phyloP scores from a whole-genome alignment of 352 stramenopile species.

The Pythium volutum region DNA sequence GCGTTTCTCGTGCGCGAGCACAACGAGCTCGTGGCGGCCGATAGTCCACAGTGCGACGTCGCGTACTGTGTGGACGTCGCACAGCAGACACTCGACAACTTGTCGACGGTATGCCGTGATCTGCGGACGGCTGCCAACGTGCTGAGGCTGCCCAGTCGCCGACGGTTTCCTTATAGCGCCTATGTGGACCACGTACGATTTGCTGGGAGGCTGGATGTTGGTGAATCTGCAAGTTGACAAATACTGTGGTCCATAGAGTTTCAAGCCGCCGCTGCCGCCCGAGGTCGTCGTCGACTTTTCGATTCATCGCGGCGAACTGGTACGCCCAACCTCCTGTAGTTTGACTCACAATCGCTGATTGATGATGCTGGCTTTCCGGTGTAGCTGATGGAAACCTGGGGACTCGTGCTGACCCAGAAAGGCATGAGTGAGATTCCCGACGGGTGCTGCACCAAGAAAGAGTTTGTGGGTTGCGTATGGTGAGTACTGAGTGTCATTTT shows the following conservation, averaged over 20 bases:
- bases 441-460: constrained; percentile 69
- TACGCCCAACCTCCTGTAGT: too few relatives aligned
- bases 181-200: constrained; percentile 74
- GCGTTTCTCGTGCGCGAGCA: constrained; percentile 45
- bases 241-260: constrained; percentile 58
- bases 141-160: constrained; percentile 63
- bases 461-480: constrained; percentile 79
- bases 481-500: constrained; percentile 24
- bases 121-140: constrained; percentile 71
- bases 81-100: constrained; percentile 42
- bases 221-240: too few relatives aligned
- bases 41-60: constrained; percentile 49
- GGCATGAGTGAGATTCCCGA: constrained; percentile 46
- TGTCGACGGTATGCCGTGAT: constrained; percentile 55
- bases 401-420: constrained; percentile 56
- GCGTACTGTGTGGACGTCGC: constrained; percentile 52
- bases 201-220: too few relatives aligned
- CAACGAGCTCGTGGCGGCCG: constrained; percentile 33
- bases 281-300: constrained; percentile 85
- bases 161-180: constrained; percentile 77
- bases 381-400: constrained; percentile 76
- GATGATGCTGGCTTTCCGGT: background rate
- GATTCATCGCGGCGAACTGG: constrained; percentile 74
- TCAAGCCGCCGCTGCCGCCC: constrained; percentile 63
- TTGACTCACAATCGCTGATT: too few relatives aligned